A percentile compares a stretch with the other conserved stretches of the same genome.
Conservation (phyloP, 306 rosid genomes). For the Canavalia gladiata region DNA sequence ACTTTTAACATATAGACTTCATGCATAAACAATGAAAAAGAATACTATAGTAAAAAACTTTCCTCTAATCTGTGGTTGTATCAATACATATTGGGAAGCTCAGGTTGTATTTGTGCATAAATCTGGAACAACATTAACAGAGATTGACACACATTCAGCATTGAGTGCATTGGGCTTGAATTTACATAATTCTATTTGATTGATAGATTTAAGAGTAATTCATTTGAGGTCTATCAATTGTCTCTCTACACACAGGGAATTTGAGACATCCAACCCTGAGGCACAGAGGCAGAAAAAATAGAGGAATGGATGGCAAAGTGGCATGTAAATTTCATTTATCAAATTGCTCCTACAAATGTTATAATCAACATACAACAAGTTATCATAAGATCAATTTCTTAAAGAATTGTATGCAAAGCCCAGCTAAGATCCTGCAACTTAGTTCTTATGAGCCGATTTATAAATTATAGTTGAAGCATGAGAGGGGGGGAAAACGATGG, state of each 20-base stretch:
- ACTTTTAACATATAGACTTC: background rate
- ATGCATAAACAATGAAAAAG: background rate
- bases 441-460: background rate
- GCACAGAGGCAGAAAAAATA: background rate
- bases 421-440: background rate
- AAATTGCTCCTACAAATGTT: background rate
- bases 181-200: background rate
- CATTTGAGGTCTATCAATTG: background rate
- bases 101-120: background rate
- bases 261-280: background rate
- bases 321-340: background rate
- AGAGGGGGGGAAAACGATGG: background rate
- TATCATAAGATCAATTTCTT: background rate
- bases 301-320: background rate
- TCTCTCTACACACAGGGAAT: too few relatives aligned
- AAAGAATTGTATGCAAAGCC: background rate
- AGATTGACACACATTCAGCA: background rate
- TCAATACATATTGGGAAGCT: background rate
- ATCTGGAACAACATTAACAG: constrained; percentile 8
- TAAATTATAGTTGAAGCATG: background rate
- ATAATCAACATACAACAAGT: background rate
- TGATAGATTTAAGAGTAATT: background rate
- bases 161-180: background rate
- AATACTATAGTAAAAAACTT: background rate
- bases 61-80: background rate